phyloP scores from a whole-genome alignment of 2,329 filamentous ascomycete species.

The Xylariaceae sp. region DNA sequence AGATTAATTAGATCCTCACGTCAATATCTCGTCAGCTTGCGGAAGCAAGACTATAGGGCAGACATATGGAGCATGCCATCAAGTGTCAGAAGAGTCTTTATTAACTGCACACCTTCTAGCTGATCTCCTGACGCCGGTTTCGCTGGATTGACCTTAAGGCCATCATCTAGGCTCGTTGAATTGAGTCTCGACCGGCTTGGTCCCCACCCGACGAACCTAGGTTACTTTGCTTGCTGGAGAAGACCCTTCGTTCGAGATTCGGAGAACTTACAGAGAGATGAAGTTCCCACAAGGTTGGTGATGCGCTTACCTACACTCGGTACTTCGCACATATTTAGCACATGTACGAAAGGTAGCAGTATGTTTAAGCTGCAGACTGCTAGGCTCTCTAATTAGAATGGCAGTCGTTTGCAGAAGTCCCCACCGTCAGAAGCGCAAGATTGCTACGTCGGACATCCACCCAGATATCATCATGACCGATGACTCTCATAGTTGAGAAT shows the following conservation, averaged over 20 bases:
- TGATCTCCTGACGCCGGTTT: constrained; percentile 7
- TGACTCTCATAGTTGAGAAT: background rate
- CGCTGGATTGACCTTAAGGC: background rate
- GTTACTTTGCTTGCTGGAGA: no score
- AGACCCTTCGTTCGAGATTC: background rate
- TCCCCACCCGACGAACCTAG: background rate
- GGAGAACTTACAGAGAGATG: background rate
- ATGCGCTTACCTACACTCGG: constrained; percentile 5
- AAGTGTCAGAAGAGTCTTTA: constrained; percentile 13
- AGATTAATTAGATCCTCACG: constrained; percentile 24
- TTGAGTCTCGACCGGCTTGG: background rate
- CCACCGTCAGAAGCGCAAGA: background rate
- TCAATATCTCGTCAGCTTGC: constrained; percentile 28
- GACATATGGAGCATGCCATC: background rate
- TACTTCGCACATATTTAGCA: background rate
- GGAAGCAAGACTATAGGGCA: constrained; percentile 11
- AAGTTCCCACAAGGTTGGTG: background rate
- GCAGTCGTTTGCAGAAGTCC: background rate
- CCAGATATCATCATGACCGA: background rate
- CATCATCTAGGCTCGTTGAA: background rate
- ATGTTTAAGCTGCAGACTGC: background rate
- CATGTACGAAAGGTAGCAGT: background rate
- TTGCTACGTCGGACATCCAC: background rate
- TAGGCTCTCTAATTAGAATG: background rate
- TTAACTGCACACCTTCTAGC: constrained; percentile 27